These are phyloP conservation scores for Chondrus crispus DNA, from an alignment of 23 red algal species.

Conservation along the genomic window DNA sequence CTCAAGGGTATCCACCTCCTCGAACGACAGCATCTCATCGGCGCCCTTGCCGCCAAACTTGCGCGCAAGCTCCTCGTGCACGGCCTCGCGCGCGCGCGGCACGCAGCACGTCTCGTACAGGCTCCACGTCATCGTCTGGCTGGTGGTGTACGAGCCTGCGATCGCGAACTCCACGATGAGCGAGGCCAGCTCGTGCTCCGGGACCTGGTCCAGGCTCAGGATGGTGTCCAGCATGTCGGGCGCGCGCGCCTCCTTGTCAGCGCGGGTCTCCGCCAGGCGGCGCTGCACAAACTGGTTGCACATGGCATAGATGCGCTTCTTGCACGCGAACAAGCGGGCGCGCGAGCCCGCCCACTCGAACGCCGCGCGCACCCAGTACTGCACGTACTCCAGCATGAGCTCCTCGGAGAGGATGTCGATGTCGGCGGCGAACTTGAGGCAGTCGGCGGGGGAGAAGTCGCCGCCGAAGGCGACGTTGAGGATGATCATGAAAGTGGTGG, in stretches of 20 bases:
- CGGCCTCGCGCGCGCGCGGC: neutral
- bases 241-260: neutral
- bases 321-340: no score
- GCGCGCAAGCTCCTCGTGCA: neutral
- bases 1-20: neutral
- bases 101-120: neutral
- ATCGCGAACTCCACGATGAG: neutral
- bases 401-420: no score
- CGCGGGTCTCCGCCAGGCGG: neutral
- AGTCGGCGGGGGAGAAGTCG: no score
- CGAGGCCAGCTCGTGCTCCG: neutral
- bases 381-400: no score
- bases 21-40: neutral
- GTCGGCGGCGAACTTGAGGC: no score
- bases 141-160: neutral
- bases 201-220: no score
- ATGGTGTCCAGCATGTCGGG: neutral
- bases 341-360: no score
- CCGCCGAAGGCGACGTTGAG: neutral
- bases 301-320: no score
- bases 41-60: neutral
- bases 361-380: no score
- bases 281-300: neutral
- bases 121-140: neutral
- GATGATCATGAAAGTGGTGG: neutral